Conservation (phyloP, 1,139 yeast genomes). For the Ashbya aceris region DNA sequence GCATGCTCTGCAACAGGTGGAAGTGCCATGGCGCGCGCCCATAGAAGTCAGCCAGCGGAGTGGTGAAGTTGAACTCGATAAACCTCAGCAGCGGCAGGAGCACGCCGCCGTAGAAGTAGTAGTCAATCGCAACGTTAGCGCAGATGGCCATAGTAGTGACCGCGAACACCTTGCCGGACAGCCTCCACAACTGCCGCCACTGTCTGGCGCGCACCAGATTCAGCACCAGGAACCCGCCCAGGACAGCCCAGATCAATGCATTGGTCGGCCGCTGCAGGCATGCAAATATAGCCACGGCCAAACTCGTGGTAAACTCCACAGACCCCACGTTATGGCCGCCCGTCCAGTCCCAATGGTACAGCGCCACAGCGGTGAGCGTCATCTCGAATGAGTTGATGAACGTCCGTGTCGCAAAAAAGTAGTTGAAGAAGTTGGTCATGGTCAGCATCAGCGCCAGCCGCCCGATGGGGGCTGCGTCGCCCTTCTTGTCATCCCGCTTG, state of each 20-base stretch:
- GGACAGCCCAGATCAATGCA: constrained; percentile 57
- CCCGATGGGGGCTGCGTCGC: constrained; percentile 12
- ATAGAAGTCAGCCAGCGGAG: constrained; percentile 69
- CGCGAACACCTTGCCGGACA: constrained; percentile 22
- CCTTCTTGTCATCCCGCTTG: constrained; percentile 18
- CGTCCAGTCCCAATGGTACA: constrained; percentile 67
- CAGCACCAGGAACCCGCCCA: constrained; percentile 40
- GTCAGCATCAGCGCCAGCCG: constrained; percentile 37
- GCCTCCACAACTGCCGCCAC: constrained; percentile 10
- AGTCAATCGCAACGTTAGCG: constrained; percentile 43
- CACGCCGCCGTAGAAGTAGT: constrained; percentile 45
- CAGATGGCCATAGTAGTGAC: constrained; percentile 27
- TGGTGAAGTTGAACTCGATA: constrained; percentile 63
- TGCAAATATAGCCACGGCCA: constrained; percentile 42
- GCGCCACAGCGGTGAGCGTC: constrained; percentile 58
- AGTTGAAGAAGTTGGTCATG: constrained; percentile 68
- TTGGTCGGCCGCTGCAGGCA: constrained; percentile 81
- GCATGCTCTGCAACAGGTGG: constrained; percentile 74
- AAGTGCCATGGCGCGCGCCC: constrained; percentile 84
- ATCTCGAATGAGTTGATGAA: constrained; percentile 82
- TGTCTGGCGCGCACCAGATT: constrained; percentile 12
- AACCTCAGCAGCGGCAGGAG: constrained; percentile 64
- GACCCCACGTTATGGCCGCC: constrained; percentile 19
- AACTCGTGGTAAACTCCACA: constrained; percentile 19
- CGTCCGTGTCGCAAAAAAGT: constrained; percentile 72